These are phyloP conservation scores for Coffea canephora DNA, from an alignment of 257 asterid species.

Conservation along the genomic window DNA sequence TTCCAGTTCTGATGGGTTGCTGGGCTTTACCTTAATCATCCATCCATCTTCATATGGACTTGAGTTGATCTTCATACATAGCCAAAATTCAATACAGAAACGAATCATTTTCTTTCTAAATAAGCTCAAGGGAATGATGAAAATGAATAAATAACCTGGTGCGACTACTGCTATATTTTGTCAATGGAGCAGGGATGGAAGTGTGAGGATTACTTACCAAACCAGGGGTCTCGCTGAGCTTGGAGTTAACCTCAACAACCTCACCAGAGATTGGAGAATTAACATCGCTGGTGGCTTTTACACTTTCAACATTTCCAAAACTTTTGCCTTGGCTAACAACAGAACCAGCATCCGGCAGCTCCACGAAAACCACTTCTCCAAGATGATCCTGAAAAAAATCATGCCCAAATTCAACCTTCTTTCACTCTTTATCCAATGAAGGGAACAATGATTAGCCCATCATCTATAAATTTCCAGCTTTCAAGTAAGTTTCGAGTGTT, in stretches of 20 bases:
- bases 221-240: constrained; percentile 66
- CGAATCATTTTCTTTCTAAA: too few relatives aligned
- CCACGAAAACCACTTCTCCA: constrained; percentile 92
- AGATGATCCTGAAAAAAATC: constrained; percentile 58
- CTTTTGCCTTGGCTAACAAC: constrained; percentile 41
- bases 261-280: constrained; percentile 91
- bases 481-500: too few relatives aligned
- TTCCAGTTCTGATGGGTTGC: constrained; percentile 59
- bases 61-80: constrained; percentile 52
- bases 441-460: not conserved
- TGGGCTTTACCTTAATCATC: constrained; percentile 92
- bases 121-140: not conserved
- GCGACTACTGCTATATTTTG: not conserved
- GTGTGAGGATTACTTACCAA: constrained; percentile 42
- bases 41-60: constrained; percentile 92
- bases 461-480: not conserved
- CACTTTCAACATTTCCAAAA: constrained; percentile 89
- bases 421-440: not conserved
- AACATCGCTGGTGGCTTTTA: constrained; percentile 83
- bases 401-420: not conserved
- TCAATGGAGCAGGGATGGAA: not conserved
- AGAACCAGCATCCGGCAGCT: constrained; percentile 67
- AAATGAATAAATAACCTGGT: not conserved
- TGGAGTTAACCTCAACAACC: constrained; percentile 68
- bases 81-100: not conserved